These are phyloP conservation scores for Malus hybrid DNA, from an alignment of 331 rosid genomes.

Conservation along the genomic window DNA sequence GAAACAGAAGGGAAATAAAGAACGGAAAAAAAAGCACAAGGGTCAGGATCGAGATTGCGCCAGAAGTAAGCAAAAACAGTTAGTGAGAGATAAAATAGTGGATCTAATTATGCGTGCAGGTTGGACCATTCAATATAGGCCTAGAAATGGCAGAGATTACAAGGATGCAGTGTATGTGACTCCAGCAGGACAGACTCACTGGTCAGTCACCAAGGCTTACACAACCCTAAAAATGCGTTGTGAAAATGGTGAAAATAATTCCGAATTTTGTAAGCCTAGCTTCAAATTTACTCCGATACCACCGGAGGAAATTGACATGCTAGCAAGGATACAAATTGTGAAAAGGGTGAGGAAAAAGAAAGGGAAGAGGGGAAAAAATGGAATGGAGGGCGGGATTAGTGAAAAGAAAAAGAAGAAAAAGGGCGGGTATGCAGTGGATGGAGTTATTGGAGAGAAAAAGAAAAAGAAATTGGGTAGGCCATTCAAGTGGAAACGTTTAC, in stretches of 20 bases:
- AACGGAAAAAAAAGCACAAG: neutral
- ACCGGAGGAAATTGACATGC: constrained; percentile 42
- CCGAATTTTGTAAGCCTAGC: constrained; percentile 38
- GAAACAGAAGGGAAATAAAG: constrained; percentile 2
- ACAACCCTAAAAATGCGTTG: constrained; percentile 44
- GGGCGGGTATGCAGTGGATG: constrained; percentile 17
- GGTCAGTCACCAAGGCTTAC: constrained; percentile 94
- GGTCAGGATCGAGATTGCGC: constrained; percentile 13
- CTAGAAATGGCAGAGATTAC: constrained; percentile 49
- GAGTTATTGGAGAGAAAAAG: constrained; percentile 19
- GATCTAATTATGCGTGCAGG: constrained; percentile 63
- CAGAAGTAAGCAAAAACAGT: constrained; percentile 28
- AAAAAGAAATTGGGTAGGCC: constrained; percentile 35
- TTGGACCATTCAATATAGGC: constrained; percentile 79
- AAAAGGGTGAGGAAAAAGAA: constrained; percentile 10
- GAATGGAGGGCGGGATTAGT: neutral
- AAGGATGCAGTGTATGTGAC: constrained; percentile 79
- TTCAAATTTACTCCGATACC: constrained; percentile 64
- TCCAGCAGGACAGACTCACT: constrained; percentile 71
- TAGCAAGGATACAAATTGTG: constrained; percentile 42
- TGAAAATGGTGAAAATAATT: constrained; percentile 63
- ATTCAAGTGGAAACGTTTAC: constrained; percentile 29
- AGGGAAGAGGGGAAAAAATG: neutral
- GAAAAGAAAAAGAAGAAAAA: constrained; percentile 3
- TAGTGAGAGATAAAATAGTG: constrained; percentile 63